Base-by-base conservation (phyloP, 2,329 filamentous ascomycete genomes). In the Fusarium pseudoanthophilum region DNA sequence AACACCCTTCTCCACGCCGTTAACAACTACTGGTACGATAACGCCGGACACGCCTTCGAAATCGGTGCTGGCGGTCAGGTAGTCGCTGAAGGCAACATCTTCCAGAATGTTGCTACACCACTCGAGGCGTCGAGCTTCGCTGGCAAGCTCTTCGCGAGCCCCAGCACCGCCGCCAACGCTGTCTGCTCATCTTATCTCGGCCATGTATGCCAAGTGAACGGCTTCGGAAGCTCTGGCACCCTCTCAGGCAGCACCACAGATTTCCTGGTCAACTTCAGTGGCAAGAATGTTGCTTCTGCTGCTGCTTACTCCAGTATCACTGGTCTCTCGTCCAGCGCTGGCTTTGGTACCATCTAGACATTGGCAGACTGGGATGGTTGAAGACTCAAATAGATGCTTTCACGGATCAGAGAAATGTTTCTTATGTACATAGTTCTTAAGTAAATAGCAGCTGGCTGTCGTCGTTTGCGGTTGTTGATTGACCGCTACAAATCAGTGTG, bases 231-330 rank as follows among this genome's bases (percentile, higher is more conserved):
- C 72, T 83, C 82, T 3, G 82, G 82, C 15, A 77, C 77, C n/a
- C 81, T 86, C 45, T 69, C 56, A 48, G 79, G 82, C 57, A 75
- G 80, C 21, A 85, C 87, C 73, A 83, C 84, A 8, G 79, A 77
- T 49, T 86, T 90, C 80, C 75, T 90, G 56, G 48, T 75, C 58
- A 82, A 85, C 74, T 89, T 89, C 77, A 78, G 80, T 40, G 86
- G 86, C 64, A 87, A 88, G 84, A 86, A 84, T 65, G 78, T 89
- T 70, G 88, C 88, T 11, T 73, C 81, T 60, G 85, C 86, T 15
- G 60, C 72, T 10, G 75, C 81, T n/a, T 79, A 79, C 46, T 74
- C 74, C 20, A 79, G 79, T 20, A 82, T 79, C 63, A 78, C 81
- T 42, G 80, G 75, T n/a, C 80, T 85, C 45, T 73, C 75, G 10